phyloP scores from a whole-genome alignment of 495 filamentous ascomycete species.

The Aspergillus bertholletiae region DNA sequence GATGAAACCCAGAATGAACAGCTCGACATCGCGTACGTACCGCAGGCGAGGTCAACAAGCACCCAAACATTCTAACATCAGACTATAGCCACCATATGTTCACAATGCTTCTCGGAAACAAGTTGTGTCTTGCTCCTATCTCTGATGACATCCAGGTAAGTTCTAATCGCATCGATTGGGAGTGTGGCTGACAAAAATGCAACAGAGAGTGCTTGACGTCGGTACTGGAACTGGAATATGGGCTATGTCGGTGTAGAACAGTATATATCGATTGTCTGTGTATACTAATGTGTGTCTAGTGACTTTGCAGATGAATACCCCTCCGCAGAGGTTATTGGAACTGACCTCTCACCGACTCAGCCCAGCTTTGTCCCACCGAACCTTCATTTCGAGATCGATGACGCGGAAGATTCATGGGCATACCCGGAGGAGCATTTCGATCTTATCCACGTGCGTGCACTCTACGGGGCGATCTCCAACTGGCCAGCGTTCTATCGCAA shows the following conservation, averaged over 20 bases:
- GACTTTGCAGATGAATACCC: constrained; percentile 39
- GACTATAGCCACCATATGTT: constrained; percentile 32
- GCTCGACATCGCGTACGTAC: constrained; percentile 26
- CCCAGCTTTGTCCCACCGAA: constrained; percentile 42
- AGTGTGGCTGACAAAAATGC: neutral
- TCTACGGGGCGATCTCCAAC: constrained; percentile 56
- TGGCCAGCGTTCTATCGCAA: constrained; percentile 48
- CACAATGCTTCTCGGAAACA: constrained; percentile 29
- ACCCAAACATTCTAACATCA: neutral
- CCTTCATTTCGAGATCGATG: constrained; percentile 52
- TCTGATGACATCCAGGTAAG: constrained; percentile 43
- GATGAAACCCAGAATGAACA: constrained; percentile 31
- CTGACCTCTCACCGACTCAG: constrained; percentile 43
- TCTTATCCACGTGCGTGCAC: constrained; percentile 58
- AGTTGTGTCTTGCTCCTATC: constrained; percentile 16
- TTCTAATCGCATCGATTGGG: constrained; percentile 28
- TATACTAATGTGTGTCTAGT: constrained; percentile 5
- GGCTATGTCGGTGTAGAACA: constrained; percentile 33
- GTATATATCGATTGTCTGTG: neutral
- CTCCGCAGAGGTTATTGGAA: constrained; percentile 32
- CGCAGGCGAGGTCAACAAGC: neutral
- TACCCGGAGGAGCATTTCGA: constrained; percentile 53
- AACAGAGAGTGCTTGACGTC: constrained; percentile 45
- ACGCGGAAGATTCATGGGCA: constrained; percentile 49
- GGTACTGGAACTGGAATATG: constrained; percentile 56